Evolutionary conservation across 352 stramenopile species (phyloP), one percentile per base, ranked within the genome.

Genomic region (Phytophthora idaei): DNA sequence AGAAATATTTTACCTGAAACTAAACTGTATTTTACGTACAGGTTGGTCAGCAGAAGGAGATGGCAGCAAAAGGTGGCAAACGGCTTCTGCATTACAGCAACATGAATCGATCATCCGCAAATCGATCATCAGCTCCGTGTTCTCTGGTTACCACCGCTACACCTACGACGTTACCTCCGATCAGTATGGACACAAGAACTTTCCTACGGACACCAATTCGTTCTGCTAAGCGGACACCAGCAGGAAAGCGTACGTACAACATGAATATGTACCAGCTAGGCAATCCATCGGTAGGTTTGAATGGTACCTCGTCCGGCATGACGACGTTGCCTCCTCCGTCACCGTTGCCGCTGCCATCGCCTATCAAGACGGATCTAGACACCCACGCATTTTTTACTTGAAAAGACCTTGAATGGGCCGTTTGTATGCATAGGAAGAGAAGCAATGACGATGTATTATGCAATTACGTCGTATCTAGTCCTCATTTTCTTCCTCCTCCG

Each of bases 381-480:
- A 95, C 87, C 28, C 85, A 93, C 53, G 80, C 87, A 7, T 95
- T 95, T 69, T 95, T 95, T 61, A 91, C 87, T 46, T 94, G 76
- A 21, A 21, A 21, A 21, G 21, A 1, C 0, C 21, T 21, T 21
- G 21, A 21, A 87, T 63, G 15, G 25, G 34, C 17, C 11, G 4
- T 29, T 49, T 56, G 36, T 57, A 64, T 56, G 41, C 50, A 68
- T 55, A 59, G 66, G 37, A 69, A 72, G 50, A 53, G 58, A 70
- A 67, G 21, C 47, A 66, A 53, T 52, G 44, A 21, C 34, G 44
- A n/a, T 63, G 42, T 65, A 54, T 62, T 71, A 60, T 60, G 52
- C 59, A 52, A 49, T 61, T 41, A 25, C 10, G 45, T 66, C 5
- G 10, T 60, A 28, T 10, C 46, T 61, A 71, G 42, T 71, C 54